Evolutionary conservation across 1,139 yeast species (phyloP).

Genomic region (Scheffersomyces parashehatae): DNA sequence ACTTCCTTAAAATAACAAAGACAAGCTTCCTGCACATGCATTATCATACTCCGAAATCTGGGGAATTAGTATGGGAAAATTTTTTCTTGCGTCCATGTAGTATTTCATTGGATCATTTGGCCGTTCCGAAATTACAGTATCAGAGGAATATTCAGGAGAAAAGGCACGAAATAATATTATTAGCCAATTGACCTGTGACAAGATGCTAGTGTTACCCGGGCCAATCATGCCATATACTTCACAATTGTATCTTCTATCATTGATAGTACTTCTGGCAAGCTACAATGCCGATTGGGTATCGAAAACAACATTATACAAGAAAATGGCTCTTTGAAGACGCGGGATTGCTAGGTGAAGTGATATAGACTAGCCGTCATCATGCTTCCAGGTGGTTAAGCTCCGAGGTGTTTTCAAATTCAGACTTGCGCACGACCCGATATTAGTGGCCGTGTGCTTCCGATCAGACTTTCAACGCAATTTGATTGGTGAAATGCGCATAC

Average conservation of each 20-base stretch:
- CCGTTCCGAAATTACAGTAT: background rate
- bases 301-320: background rate
- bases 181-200: no score
- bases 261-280: no score
- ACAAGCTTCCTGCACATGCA: background rate
- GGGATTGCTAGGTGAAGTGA: background rate
- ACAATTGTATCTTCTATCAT: no score
- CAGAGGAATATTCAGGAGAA: no score
- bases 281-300: no score
- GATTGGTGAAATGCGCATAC: constrained; percentile 4
- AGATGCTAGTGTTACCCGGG: no score
- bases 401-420: constrained; percentile 5
- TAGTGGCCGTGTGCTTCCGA: constrained; percentile 7
- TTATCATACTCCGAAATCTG: constrained; percentile 19
- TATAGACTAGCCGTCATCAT: background rate
- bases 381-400: constrained; percentile 1
- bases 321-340: background rate
- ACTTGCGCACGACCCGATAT: background rate
- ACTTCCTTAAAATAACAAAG: no score
- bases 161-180: no score
- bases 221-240: no score
- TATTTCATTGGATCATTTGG: constrained; percentile 1
- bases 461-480: constrained; percentile 3
- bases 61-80: constrained; percentile 10
- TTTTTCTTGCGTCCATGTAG: background rate